Percentiles rank a stretch among this genome's conserved stretches.
phyloP scores from a whole-genome alignment of 2,329 filamentous ascomycete genomes.

The Hypoxylon sp. region DNA sequence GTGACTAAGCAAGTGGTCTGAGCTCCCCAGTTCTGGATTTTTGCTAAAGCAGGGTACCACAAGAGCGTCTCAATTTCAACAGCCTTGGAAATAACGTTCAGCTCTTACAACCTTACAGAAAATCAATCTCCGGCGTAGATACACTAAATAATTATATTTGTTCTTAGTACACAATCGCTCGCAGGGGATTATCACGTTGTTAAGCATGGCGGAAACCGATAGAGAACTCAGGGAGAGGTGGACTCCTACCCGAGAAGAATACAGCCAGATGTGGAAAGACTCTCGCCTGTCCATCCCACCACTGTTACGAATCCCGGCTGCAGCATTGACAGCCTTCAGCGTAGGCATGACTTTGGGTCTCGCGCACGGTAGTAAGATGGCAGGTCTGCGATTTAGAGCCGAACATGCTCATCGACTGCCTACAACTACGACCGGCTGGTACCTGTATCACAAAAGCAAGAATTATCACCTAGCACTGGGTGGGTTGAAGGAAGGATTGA shows the following conservation, averaged over 20 bases:
- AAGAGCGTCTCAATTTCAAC: not conserved
- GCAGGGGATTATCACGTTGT: constrained; percentile 9
- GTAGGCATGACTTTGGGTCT: constrained; percentile 79
- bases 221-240: constrained; percentile 26
- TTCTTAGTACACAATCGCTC: not conserved
- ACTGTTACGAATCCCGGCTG: constrained; percentile 73
- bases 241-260: constrained; percentile 49
- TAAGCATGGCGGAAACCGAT: constrained; percentile 37
- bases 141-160: not conserved
- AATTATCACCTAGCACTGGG: constrained; percentile 89
- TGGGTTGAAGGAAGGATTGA: constrained; percentile 81
- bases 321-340: constrained; percentile 71
- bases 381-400: constrained; percentile 87
- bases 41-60: not conserved
- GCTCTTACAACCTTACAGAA: not conserved
- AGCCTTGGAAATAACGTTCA: not conserved
- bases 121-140: not conserved
- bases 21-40: constrained; percentile 13
- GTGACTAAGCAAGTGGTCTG: constrained; percentile 13
- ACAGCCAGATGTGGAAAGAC: constrained; percentile 53
- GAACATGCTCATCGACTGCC: constrained; percentile 97
- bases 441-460: constrained; percentile 98
- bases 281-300: constrained; percentile 73
- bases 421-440: constrained; percentile 87
- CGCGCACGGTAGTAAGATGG: constrained; percentile 77